Base-by-base conservation (phyloP, 306 rosid genomes). In the Fagus sylvatica region DNA sequence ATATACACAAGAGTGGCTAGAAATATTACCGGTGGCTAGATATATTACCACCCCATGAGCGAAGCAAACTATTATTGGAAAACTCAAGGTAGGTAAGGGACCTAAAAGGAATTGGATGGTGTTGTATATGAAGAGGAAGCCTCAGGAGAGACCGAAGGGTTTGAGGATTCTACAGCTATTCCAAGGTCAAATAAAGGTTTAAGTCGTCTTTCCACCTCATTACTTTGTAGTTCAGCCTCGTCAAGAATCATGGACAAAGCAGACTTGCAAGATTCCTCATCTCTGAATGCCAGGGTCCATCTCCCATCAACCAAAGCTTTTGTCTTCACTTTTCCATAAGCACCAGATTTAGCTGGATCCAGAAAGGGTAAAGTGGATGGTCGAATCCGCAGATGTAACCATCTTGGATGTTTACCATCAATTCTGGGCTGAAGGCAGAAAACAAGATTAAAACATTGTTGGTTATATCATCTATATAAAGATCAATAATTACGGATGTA, bases 261-360 rank as follows among this genome's bases (percentile, higher is more conserved):
- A 68, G 83, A 84, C 72, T 84, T 87, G 86, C 98, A 95, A 62
- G 97, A 80, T 77, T 88, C 93, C 78, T 87, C 97, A 7, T 93
- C 97, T 76, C 86, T 71, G 83, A 95, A 95, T 15, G 98, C 98
- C 73, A 95, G 79, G 61, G 93, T 95, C 98, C 98, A 95, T 86
- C 98, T 89, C 60, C 98, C 98, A 81, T 95, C 98, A 60, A 91
- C 90, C 84, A 90, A 85, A 79, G 84, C 77, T 84, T 82, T 89
- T 0, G 87, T 37, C 82, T 83, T 90, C 19, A 55, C 56, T 80
- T 85, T 89, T 66, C 74, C 71, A 0, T 19, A n/a, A 61, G 84
- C 79, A 70, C 79, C 82, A 10, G 77, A 80, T 83, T 86, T 89
- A 32, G 84, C 78, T 37, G 93, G 87, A 80, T 88, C 90, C 56